Base-by-base conservation (phyloP, 1,284 basidiomycete species). In the Cryptococcus deneoformans region DNA sequence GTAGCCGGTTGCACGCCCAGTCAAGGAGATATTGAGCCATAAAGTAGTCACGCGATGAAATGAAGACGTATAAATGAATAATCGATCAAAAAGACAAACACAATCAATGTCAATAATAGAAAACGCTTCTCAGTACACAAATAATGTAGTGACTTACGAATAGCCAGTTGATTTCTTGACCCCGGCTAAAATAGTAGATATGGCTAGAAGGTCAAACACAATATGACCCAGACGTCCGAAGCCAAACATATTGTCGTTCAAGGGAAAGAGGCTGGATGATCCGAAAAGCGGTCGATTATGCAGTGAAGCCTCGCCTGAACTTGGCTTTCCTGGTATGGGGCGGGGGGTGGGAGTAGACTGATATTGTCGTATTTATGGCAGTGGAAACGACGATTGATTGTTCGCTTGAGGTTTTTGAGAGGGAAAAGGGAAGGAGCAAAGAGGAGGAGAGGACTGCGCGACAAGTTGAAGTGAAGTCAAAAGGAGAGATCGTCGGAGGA, bases 131-230 rank as follows among this genome's bases (percentile, higher is more conserved):
- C 16, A 4, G 8, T n/a, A 50, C n/a, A 11, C 14, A 37, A 14
- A 35, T 35, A 29, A 29, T 29, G 29, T 9, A 42, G 29, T 29
- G 14, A 86, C 90, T 77, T 73, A 95, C 92, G 83, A 79, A 79
- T 92, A 92, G 24, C 92, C 92, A 56, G 88, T 93, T 42, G 90
- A 87, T 58, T 90, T 86, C 76, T 88, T 87, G 66, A 99, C 86
- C 46, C 95, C 95, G 40, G 95, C 95, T 36, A 95, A 79, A 5
- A 98, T 84, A 5, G 94, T 92, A n/a, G 92, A 92, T 53, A 98
- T 69, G 45, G 97, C 82, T 50, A 92, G 83, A 35, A 89, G 89
- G 72, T 98, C 95, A 53, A 89, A 78, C 36, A 87, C 84, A 71
- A 92, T 90, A 77, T 95, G 94, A 34, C 88, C 79, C 36, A 97